A percentile compares a stretch with the other conserved stretches of the same genome.
phyloP scores from a whole-genome alignment of 495 filamentous ascomycete species.

The Penicillium parvum region DNA sequence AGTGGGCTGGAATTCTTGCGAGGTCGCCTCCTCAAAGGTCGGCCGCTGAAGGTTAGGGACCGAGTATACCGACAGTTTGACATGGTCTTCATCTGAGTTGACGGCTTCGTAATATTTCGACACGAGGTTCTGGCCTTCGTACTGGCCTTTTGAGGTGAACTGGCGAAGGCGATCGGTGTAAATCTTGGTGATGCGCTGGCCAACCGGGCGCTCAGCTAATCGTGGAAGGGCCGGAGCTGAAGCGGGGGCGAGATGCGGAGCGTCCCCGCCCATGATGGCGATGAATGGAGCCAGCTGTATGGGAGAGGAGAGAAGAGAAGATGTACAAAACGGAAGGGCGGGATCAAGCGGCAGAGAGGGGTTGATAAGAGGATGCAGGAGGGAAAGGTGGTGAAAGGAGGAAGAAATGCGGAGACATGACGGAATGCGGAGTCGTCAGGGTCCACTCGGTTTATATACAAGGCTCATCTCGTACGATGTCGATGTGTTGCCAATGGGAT shows the following conservation, averaged over 20 bases:
- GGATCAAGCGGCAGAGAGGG: constrained; percentile 7
- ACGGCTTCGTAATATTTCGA: constrained; percentile 75
- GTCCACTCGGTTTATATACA: not conserved
- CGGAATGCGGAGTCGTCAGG: constrained; percentile 22
- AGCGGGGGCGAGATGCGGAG: constrained; percentile 25
- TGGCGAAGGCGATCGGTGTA: constrained; percentile 79
- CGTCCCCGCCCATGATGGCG: constrained; percentile 46
- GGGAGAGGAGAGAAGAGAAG: not conserved
- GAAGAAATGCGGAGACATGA: constrained; percentile 17
- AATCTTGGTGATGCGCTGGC: constrained; percentile 81
- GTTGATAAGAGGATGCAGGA: constrained; percentile 3
- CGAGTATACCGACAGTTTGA: constrained; percentile 84
- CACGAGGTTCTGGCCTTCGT: constrained; percentile 69
- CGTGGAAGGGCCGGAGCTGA: constrained; percentile 51
- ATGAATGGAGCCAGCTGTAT: not conserved
- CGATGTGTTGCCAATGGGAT: too few relatives aligned
- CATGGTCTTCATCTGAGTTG: constrained; percentile 64
- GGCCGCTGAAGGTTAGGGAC: constrained; percentile 75
- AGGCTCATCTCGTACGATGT: too few relatives aligned
- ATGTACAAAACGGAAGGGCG: not conserved
- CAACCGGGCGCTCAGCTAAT: constrained; percentile 58
- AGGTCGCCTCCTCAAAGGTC: constrained; percentile 83
- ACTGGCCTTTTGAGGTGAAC: constrained; percentile 79
- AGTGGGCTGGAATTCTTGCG: constrained; percentile 71
- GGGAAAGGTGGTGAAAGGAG: constrained; percentile 7